A percentile compares a stretch with the other conserved stretches of the same genome.
Conservation (phyloP, 106 monocot genomes). For the Amphibolis antarctica region DNA sequence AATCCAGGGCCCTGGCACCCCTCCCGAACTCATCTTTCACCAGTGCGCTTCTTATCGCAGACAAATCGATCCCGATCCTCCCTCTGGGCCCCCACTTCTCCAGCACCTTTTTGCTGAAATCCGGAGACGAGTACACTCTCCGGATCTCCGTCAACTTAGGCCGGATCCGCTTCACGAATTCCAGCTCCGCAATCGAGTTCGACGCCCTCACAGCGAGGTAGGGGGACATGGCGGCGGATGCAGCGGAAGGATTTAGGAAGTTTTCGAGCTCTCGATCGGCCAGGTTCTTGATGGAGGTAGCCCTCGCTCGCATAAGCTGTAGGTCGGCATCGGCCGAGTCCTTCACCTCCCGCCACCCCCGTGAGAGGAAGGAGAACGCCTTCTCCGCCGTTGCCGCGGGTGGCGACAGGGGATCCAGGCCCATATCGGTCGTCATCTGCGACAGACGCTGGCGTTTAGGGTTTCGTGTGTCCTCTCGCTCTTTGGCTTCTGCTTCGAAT, state of each 20-base stretch:
- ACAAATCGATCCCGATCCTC: conserved; percentile 14
- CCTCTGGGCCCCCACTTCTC: conserved; percentile 18
- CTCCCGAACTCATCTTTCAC: conserved; percentile 6
- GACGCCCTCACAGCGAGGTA: conserved; percentile 14
- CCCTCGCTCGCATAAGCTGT: conserved; percentile 60
- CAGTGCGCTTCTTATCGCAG: conserved; percentile 15
- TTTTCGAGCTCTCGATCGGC: conserved; percentile 97
- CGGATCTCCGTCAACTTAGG: conserved; percentile 71
- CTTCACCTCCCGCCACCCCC: conserved; percentile 79
- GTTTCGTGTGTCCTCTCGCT: not conserved
- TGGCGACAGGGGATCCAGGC: conserved; percentile 29
- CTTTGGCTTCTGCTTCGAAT: no score
- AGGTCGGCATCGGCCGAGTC: conserved; percentile 79
- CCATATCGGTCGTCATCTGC: conserved; percentile 16
- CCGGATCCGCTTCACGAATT: conserved; percentile 76
- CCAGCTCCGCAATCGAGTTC: conserved; percentile 50
- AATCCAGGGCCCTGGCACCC: conserved; percentile 16
- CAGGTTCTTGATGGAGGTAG: conserved; percentile 48
- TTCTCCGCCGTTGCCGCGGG: conserved; percentile 51
- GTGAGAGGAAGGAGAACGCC: conserved; percentile 71
- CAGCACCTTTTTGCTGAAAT: conserved; percentile 18
- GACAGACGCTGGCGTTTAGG: not conserved
- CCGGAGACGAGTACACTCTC: conserved; percentile 47
- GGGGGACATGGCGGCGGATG: conserved; percentile 2
- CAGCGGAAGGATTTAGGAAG: conserved; percentile 38